phyloP scores from a whole-genome alignment of 345 rosid genomes.

The Pugionium dolabratum region DNA sequence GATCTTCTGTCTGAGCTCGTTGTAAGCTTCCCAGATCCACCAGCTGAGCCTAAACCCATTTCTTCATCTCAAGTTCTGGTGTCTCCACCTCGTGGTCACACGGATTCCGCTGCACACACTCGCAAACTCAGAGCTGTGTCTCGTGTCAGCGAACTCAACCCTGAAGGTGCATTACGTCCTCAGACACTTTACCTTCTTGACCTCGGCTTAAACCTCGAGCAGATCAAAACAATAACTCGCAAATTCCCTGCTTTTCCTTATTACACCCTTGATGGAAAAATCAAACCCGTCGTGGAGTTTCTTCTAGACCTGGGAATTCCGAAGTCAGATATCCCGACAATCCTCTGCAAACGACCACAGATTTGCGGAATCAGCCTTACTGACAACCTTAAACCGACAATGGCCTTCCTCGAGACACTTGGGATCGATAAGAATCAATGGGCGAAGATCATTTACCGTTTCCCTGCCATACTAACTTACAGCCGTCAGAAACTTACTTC shows the following conservation, averaged over 20 bases:
- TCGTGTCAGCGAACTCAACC: constrained; percentile 60
- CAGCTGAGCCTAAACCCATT: constrained; percentile 45
- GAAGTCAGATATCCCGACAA: constrained; percentile 59
- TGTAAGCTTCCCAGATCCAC: constrained; percentile 67
- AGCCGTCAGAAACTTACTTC: constrained; percentile 71
- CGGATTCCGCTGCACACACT: constrained; percentile 43
- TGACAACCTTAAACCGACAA: constrained; percentile 75
- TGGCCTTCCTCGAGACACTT: constrained; percentile 66
- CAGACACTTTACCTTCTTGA: constrained; percentile 73
- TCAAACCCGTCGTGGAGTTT: constrained; percentile 85
- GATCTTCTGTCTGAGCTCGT: constrained; percentile 59
- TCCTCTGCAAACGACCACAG: constrained; percentile 80
- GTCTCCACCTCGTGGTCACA: constrained; percentile 38
- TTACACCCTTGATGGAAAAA: constrained; percentile 80
- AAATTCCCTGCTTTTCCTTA: constrained; percentile 81
- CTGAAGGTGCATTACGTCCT: constrained; percentile 66
- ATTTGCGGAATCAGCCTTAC: constrained; percentile 80
- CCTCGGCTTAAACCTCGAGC: constrained; percentile 78
- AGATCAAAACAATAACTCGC: constrained; percentile 69
- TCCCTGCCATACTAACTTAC: constrained; percentile 75
- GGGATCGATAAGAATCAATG: constrained; percentile 80
- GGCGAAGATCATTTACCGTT: constrained; percentile 85
- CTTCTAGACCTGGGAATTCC: constrained; percentile 78
- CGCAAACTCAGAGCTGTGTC: constrained; percentile 64
- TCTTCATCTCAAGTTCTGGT: constrained; percentile 30